Conservation (phyloP, 768 basidiomycete genomes). For the Russula sp. region DNA sequence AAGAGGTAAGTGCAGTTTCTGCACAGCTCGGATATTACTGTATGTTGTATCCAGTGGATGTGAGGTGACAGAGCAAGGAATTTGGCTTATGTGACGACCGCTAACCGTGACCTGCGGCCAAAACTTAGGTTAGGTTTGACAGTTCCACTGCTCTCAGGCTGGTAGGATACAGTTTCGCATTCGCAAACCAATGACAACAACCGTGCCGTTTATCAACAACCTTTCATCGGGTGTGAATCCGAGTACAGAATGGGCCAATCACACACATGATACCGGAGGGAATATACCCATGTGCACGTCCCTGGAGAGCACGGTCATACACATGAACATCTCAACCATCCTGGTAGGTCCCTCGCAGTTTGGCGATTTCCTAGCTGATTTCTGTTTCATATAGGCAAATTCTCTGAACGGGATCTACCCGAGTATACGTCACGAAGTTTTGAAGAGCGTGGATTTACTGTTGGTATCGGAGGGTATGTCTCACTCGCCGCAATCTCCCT, state of each 20-base stretch:
- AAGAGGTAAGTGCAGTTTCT: too few species aligned
- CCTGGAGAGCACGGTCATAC: constrained; percentile 86
- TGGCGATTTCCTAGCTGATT: neutral
- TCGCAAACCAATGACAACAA: constrained; percentile 41
- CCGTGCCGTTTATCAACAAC: constrained; percentile 73
- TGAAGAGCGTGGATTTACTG: constrained; percentile 89
- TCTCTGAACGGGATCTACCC: constrained; percentile 87
- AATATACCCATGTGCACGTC: constrained; percentile 53
- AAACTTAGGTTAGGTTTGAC: too few species aligned
- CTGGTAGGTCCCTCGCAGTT: constrained; percentile 50
- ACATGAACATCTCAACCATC: constrained; percentile 87
- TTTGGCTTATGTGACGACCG: too few species aligned
- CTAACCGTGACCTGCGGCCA: too few species aligned
- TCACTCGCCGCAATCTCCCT: constrained; percentile 10
- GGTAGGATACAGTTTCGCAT: neutral
- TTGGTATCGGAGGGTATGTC: constrained; percentile 96
- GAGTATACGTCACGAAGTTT: constrained; percentile 84
- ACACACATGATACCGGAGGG: constrained; percentile 50
- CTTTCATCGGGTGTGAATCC: constrained; percentile 41
- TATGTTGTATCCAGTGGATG: too few species aligned
- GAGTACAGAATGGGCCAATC: constrained; percentile 39
- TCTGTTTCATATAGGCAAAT: constrained; percentile 62
- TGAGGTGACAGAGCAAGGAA: too few species aligned
- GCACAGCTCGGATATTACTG: too few species aligned
- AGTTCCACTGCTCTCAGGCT: too few species aligned